Percentiles rank a stretch among this genome's conserved stretches.
Evolutionary conservation across 345 rosid genomes (phyloP).

Genomic region (Hibiscus trionum): DNA sequence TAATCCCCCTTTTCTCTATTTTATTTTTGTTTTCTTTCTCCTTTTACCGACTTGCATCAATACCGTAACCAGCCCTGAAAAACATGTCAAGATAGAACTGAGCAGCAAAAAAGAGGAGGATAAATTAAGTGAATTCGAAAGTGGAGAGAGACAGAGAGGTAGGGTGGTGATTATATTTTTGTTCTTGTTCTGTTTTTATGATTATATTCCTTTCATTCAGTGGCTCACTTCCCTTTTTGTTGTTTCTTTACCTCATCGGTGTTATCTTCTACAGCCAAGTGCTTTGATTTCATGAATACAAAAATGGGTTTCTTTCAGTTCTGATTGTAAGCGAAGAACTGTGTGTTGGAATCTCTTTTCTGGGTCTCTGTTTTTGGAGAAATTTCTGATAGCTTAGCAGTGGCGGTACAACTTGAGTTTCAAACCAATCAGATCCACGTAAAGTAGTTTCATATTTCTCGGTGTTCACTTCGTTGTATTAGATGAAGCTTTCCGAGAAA

Average conservation of each 20-base stretch:
- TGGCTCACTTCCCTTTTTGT: background rate
- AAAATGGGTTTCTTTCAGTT: constrained; percentile 21
- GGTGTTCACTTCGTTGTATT: background rate
- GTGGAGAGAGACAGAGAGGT: constrained; percentile 9
- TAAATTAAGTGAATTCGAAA: background rate
- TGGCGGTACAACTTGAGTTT: background rate
- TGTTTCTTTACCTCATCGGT: background rate
- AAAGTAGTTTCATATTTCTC: background rate
- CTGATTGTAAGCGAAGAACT: background rate
- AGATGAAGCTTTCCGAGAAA: background rate
- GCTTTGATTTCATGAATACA: constrained; percentile 20
- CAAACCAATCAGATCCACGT: background rate
- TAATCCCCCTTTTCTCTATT: background rate
- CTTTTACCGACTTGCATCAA: background rate
- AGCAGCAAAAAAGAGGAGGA: background rate
- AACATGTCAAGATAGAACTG: constrained; percentile 4
- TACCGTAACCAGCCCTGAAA: constrained; percentile 5
- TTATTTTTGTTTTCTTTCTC: background rate
- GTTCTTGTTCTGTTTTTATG: background rate
- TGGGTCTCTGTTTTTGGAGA: constrained; percentile 8
- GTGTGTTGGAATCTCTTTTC: background rate
- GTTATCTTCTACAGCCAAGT: constrained; percentile 15
- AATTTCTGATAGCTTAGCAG: background rate
- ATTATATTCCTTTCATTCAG: constrained; percentile 6
- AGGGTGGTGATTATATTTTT: background rate